Conservation (phyloP, 2,329 filamentous ascomycete species). For the Aciculosporium take region DNA sequence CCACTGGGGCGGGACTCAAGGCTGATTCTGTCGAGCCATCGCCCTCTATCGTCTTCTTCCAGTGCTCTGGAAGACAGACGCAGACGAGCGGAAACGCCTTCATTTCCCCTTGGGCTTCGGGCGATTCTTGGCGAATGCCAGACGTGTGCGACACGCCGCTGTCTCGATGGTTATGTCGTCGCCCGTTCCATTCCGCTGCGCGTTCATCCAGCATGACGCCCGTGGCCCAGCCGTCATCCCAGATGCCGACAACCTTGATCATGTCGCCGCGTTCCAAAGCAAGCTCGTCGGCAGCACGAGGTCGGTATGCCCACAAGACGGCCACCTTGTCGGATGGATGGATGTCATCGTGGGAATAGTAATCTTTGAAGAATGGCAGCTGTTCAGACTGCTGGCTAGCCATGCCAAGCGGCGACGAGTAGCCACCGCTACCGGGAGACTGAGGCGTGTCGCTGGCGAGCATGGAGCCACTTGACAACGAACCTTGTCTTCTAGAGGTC, state of each 20-base stretch:
- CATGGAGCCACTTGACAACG: slow-evolving; percentile 71
- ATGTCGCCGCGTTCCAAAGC: slow-evolving; percentile 88
- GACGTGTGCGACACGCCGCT: slow-evolving; percentile 84
- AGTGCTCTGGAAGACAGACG: slow-evolving; percentile 88
- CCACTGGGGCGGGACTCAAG: slow-evolving; percentile 24
- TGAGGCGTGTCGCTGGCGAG: slow-evolving; percentile 56
- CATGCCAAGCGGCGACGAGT: slow-evolving; percentile 73
- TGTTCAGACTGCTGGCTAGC: slow-evolving; percentile 90
- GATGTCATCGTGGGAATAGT: slow-evolving; percentile 95
- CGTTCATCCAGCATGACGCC: slow-evolving; percentile 70
- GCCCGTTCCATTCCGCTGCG: slow-evolving; percentile 77
- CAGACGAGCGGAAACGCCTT: slow-evolving; percentile 97
- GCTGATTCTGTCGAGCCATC: slow-evolving; percentile 57
- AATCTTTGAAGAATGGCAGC: slow-evolving; percentile 92
- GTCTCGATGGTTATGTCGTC: slow-evolving; percentile 67
- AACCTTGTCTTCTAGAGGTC: slow-evolving; percentile 61
- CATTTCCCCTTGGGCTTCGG: slow-evolving; percentile 60
- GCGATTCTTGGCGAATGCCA: slow-evolving; percentile 45
- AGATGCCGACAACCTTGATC: slow-evolving; percentile 95
- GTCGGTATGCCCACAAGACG: slow-evolving; percentile 92
- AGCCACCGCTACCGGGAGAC: slow-evolving; percentile 58
- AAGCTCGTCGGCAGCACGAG: slow-evolving; percentile 86
- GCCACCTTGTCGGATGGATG: slow-evolving; percentile 81
- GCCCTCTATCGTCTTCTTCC: slow-evolving; percentile 91
- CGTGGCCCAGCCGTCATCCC: slow-evolving; percentile 98